Evolutionary conservation across 139 green algal genomes (phyloP).

Genomic region (Chlorella sp.): DNA sequence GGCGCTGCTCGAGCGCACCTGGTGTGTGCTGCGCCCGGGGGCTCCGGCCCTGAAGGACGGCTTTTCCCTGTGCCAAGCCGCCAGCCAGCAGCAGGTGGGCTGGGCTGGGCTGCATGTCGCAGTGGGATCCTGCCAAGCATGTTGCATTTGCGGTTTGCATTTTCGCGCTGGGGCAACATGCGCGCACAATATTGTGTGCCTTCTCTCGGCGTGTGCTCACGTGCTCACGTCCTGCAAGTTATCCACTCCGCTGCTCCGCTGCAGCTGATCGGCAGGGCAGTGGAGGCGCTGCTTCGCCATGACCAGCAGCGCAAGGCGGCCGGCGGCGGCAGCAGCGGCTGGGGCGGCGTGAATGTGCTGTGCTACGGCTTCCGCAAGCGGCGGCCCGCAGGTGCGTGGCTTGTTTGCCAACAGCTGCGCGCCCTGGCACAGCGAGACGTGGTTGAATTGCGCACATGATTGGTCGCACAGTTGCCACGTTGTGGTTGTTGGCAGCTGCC

Average conservation of each 20-base stretch:
- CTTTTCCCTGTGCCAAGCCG: slow-evolving; percentile 46
- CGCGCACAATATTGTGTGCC: too few species aligned
- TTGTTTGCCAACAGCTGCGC: too few species aligned
- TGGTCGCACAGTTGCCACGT: too few species aligned
- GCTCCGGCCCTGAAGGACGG: slow-evolving; percentile 16
- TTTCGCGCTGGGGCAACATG: background rate
- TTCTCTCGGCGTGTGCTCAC: too few species aligned
- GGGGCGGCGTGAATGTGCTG: slow-evolving; percentile 56
- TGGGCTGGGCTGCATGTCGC: background rate
- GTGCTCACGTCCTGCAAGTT: too few species aligned
- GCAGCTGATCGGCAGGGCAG: slow-evolving; percentile 64
- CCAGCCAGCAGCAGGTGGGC: slow-evolving; percentile 45
- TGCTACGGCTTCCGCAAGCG: slow-evolving; percentile 55
- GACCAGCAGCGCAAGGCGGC: slow-evolving; percentile 2
- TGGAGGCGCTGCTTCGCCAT: slow-evolving; percentile 57
- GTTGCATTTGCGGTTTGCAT: background rate
- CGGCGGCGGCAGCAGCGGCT: background rate
- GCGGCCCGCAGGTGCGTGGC: background rate
- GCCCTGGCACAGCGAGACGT: too few species aligned
- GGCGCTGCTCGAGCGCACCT: slow-evolving; percentile 32
- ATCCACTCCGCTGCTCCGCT: too few species aligned
- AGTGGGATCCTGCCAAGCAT: background rate
- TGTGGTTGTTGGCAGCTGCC: too few species aligned
- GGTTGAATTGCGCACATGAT: too few species aligned
- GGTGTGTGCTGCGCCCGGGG: slow-evolving; percentile 16